phyloP scores from a whole-genome alignment of 345 rosid species.

The thale cress (Arabidopsis thaliana) region DNA sequence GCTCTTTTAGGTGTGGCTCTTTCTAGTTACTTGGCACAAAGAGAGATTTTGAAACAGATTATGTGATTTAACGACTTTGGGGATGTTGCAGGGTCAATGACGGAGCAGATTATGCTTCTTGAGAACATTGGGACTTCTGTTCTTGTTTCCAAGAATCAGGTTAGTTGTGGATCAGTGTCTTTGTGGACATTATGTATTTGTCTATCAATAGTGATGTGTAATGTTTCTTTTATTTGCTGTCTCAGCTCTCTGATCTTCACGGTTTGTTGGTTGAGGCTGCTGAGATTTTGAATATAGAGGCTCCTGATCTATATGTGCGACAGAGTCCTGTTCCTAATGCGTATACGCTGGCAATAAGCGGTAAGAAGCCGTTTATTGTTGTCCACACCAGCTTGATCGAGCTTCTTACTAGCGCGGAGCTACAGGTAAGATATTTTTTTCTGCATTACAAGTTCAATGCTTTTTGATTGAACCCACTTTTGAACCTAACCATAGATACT shows the following conservation, averaged over 20 bases:
- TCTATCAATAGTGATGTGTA: not conserved
- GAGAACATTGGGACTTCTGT: slow-evolving; percentile 99
- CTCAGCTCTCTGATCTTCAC: slow-evolving; percentile 88
- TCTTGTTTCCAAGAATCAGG: slow-evolving; percentile 90
- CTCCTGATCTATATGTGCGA: slow-evolving; percentile 91
- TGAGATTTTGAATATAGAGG: slow-evolving; percentile 69
- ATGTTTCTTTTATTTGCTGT: slow-evolving; percentile 17
- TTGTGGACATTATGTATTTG: not conserved
- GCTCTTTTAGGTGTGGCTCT: slow-evolving; percentile 67
- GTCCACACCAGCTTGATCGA: slow-evolving; percentile 92
- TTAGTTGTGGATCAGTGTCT: slow-evolving; percentile 15
- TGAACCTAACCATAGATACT: not conserved
- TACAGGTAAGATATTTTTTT: slow-evolving; percentile 67
- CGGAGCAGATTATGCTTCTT: slow-evolving; percentile 97
- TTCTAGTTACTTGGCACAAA: not conserved
- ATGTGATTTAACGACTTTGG: slow-evolving; percentile 5
- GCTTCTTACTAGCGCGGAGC: slow-evolving; percentile 77
- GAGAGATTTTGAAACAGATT: not conserved
- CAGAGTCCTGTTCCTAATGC: slow-evolving; percentile 97
- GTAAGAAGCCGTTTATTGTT: slow-evolving; percentile 91
- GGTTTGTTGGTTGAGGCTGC: slow-evolving; percentile 85
- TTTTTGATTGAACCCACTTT: not conserved
- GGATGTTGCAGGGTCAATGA: slow-evolving; percentile 60
- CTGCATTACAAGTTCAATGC: slow-evolving; percentile 2
- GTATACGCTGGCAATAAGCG: slow-evolving; percentile 84